These are phyloP conservation scores for Phytophthora constricta DNA, from an alignment of 352 stramenopile species.

Conservation along the genomic window DNA sequence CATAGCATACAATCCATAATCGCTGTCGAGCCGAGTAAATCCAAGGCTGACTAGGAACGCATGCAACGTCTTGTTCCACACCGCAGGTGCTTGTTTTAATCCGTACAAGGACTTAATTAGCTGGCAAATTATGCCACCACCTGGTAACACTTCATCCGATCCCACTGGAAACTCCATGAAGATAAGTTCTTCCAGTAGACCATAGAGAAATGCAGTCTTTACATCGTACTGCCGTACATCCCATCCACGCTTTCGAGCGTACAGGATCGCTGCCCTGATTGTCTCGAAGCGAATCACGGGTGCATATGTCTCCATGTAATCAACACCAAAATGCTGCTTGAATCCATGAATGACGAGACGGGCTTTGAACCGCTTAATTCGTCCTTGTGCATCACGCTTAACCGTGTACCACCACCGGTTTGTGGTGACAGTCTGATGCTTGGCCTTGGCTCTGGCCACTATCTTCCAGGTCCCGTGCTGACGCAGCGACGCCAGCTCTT, in stretches of 20 bases:
- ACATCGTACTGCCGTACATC: no score
- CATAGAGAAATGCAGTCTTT: slow-evolving; percentile 14
- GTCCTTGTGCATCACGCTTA: no score
- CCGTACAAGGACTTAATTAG: slow-evolving; percentile 20
- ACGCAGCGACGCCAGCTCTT: neutral
- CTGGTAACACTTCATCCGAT: slow-evolving; percentile 4
- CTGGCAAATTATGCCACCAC: neutral
- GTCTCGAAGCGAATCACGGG: no score
- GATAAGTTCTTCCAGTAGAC: slow-evolving; percentile 6
- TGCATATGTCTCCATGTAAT: no score
- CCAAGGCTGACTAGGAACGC: neutral
- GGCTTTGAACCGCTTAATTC: no score
- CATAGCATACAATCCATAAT: slow-evolving; percentile 16
- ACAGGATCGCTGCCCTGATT: no score
- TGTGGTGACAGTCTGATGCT: no score
- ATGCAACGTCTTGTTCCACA: slow-evolving; percentile 23
- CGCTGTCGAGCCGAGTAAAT: slow-evolving; percentile 10
- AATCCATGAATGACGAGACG: no score
- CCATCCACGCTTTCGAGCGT: no score
- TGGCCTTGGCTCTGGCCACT: neutral
- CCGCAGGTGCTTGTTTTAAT: slow-evolving; percentile 15
- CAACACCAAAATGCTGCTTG: no score
- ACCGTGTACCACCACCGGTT: no score
- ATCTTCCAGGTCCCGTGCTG: neutral
- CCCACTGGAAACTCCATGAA: slow-evolving; percentile 10